phyloP scores from a whole-genome alignment of 257 asterid species.

The Capsicum baccatum region DNA sequence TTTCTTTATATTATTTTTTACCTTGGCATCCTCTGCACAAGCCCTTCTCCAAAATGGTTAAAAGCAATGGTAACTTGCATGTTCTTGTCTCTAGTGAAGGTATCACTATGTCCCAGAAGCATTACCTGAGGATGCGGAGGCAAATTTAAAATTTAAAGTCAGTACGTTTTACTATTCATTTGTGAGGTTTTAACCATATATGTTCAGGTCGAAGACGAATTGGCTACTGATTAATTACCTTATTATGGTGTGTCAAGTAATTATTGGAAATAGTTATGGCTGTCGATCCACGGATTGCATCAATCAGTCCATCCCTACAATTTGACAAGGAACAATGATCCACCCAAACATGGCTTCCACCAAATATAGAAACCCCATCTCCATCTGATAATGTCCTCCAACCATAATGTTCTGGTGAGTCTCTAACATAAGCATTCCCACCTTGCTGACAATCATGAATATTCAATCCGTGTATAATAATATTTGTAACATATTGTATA shows the following conservation, averaged over 20 bases:
- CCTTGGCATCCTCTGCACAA: constrained; percentile 97
- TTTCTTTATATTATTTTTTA: constrained; percentile 28
- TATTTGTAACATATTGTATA: constrained; percentile 68
- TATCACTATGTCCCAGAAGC: constrained; percentile 82
- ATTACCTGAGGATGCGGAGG: constrained; percentile 36
- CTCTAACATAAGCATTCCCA: constrained; percentile 84
- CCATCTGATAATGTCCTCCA: constrained; percentile 80
- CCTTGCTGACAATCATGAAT: constrained; percentile 87
- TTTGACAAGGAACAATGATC: constrained; percentile 85
- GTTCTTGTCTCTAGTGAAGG: constrained; percentile 56
- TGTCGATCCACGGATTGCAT: constrained; percentile 86
- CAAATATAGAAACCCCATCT: constrained; percentile 80
- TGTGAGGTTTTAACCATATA: background rate
- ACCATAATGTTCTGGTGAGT: constrained; percentile 83
- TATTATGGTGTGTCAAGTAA: constrained; percentile 74
- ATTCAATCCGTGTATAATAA: constrained; percentile 78
- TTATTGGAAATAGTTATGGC: constrained; percentile 83
- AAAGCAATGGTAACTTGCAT: constrained; percentile 95
- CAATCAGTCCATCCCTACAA: constrained; percentile 73
- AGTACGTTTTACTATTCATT: too few species aligned
- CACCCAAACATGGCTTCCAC: constrained; percentile 86
- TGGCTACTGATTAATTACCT: constrained; percentile 36
- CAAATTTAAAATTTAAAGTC: background rate
- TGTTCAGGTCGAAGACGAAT: background rate
- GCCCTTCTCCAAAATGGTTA: constrained; percentile 92